These are phyloP conservation scores for Byssothecium circinans DNA, from an alignment of 2,329 filamentous ascomycete species.

Conservation along the genomic window DNA sequence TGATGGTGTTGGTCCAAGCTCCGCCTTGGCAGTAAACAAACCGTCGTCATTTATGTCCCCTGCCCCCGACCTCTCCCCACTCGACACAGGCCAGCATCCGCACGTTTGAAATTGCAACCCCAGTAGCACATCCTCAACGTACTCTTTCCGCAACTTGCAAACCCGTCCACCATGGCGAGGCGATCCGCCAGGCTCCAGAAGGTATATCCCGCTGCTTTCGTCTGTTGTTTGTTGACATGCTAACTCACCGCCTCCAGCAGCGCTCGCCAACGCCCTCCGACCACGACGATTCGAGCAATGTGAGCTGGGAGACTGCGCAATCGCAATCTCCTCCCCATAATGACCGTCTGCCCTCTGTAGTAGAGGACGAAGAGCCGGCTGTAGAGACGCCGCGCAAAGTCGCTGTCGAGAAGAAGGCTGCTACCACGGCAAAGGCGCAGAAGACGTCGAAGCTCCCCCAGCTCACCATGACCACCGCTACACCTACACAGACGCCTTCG, in stretches of 20 bases:
- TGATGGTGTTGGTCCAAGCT: not conserved
- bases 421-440: slow-evolving; percentile 1
- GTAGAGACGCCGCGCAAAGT: slow-evolving; percentile 30
- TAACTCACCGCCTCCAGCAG: slow-evolving; percentile 26
- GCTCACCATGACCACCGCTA: slow-evolving; percentile 28
- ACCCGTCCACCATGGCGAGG: slow-evolving; percentile 35
- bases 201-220: slow-evolving; percentile 23
- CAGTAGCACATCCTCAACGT: slow-evolving; percentile 5
- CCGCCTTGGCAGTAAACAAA: slow-evolving; percentile 10
- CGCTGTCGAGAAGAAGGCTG: slow-evolving; percentile 12
- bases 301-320: slow-evolving; percentile 30
- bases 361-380: slow-evolving; percentile 17
- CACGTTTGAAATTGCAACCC: slow-evolving; percentile 18
- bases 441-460: slow-evolving; percentile 52
- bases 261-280: slow-evolving; percentile 29
- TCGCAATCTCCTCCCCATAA: slow-evolving; percentile 21
- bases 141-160: slow-evolving; percentile 10
- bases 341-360: slow-evolving; percentile 21
- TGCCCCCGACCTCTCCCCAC: slow-evolving; percentile 16
- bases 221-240: slow-evolving; percentile 33
- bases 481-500: slow-evolving; percentile 14
- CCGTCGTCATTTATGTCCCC: not conserved
- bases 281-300: slow-evolving; percentile 12
- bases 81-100: slow-evolving; percentile 25
- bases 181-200: slow-evolving; percentile 42